Base-by-base conservation (phyloP, 1,139 yeast genomes). In the Pichia sp. region DNA sequence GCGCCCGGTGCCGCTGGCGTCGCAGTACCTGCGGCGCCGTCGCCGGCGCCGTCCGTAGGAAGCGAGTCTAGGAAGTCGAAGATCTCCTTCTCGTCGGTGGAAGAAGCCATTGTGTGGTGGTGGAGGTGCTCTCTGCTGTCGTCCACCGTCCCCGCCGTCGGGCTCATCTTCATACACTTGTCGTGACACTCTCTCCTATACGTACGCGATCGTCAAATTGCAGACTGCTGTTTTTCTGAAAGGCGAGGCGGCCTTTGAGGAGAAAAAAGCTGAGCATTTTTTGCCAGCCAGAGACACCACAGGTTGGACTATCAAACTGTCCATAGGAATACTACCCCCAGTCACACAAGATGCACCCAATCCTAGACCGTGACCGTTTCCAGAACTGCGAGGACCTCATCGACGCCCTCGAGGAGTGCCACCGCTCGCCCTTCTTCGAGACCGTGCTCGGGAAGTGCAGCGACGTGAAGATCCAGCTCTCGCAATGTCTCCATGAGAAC, bases 401-500 rank as follows among this genome's bases (percentile, higher is more conserved):
- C 71, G 85, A 85, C 58, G 96, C 96, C 0, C 77, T 93, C 13
- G 96, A 91, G 65, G 85, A 87, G 65, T 93, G 99, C 66, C 97
- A 91, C 64, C 76, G 82, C 55, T 79, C 78, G 56, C 87, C 84
- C 54, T 86, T 84, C 60, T 62, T 87, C 58, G 78, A 80, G 62
- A 82, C 87, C 65, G 83, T 88, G n/a, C 73, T 88, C 60, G 98
- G 98, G 39, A 74, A 80, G 58, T 93, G 99, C 70, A 89, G 89
- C 68, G 83, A 83, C 56, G 85, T 86, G 62, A 90, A 90, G 65
- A 88, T 87, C 57, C 91, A 87, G 54, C 74, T 93, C 48, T 70
- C 85, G 45, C 74, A 80, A 64, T 93, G 99, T 69, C 74, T 93
- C 41, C 95, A 89, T 63, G 80, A 80, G 54, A 87, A 95, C 16